phyloP scores from a whole-genome alignment of 2,329 filamentous ascomycete species.

The Colletotrichum tanaceti region DNA sequence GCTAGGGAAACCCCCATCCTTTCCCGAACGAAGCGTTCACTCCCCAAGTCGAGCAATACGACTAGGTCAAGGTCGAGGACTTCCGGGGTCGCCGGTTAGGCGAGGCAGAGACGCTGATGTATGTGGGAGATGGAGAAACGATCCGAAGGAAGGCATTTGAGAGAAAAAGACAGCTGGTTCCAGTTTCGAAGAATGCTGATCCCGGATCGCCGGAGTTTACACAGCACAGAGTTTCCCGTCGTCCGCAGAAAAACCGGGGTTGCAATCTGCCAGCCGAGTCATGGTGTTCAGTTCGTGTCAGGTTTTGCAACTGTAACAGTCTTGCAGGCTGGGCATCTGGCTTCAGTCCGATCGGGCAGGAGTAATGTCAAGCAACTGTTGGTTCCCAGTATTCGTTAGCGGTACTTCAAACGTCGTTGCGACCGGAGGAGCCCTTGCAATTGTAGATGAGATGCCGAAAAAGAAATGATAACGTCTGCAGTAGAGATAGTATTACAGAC shows the following conservation, averaged over 20 bases:
- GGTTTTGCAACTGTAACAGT: slow-evolving; percentile 13
- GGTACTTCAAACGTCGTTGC: slow-evolving; percentile 2
- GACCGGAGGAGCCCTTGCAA: slow-evolving; percentile 5
- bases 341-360: not conserved
- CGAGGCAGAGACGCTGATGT: not conserved
- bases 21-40: not conserved
- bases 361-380: not conserved
- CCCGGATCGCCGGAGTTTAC: slow-evolving; percentile 19
- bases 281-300: slow-evolving; percentile 28
- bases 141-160: slow-evolving; percentile 24
- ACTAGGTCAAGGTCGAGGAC: not conserved
- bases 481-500: no score
- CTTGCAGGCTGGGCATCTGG: not conserved
- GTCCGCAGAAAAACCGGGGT: slow-evolving; percentile 31
- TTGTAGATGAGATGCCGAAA: not conserved
- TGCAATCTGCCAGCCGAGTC: slow-evolving; percentile 34
- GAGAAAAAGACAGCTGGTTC: slow-evolving; percentile 1
- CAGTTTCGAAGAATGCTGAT: slow-evolving; percentile 25
- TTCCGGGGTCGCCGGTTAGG: not conserved
- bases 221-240: slow-evolving; percentile 17
- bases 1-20: not conserved
- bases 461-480: not conserved
- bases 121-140: not conserved
- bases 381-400: not conserved
- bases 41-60: not conserved